These are phyloP conservation scores for Fusarium kyushuense DNA, from an alignment of 2,329 filamentous ascomycete species.

Conservation along the genomic window DNA sequence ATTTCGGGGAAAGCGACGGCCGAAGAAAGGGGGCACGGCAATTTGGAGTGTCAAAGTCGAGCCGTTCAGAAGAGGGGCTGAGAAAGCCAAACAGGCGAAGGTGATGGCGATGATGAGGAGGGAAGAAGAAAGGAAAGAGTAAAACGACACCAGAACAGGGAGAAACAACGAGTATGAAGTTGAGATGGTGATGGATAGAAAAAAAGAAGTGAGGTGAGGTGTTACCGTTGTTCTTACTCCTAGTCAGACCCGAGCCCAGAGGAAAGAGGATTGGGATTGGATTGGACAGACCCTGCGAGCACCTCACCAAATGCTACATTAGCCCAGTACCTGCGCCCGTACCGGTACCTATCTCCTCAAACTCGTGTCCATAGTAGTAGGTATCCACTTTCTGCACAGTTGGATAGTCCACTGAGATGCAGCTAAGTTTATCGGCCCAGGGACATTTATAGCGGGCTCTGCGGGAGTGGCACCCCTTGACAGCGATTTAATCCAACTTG, in stretches of 20 bases:
- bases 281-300: neutral
- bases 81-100: constrained; percentile 44
- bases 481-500: neutral
- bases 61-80: constrained; percentile 44
- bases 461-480: constrained; percentile 13
- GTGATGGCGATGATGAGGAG: constrained; percentile 48
- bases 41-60: constrained; percentile 37
- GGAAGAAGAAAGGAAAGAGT: constrained; percentile 38
- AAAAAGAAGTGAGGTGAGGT: constrained; percentile 43
- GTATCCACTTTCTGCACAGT: constrained; percentile 2
- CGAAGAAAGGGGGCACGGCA: constrained; percentile 52
- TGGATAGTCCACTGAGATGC: neutral
- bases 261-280: constrained; percentile 1
- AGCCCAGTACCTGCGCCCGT: constrained; percentile 30
- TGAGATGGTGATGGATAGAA: constrained; percentile 45
- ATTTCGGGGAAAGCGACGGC: constrained; percentile 41
- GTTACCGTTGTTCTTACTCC: constrained; percentile 36
- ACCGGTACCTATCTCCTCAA: constrained; percentile 19
- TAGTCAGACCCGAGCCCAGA: neutral
- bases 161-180: constrained; percentile 45
- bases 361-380: constrained; percentile 10
- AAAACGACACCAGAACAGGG: constrained; percentile 49
- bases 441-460: constrained; percentile 8
- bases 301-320: constrained; percentile 9
- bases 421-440: constrained; percentile 4